These are phyloP conservation scores for Rhinocladiella similis DNA, from an alignment of 2,329 filamentous ascomycete species.

Conservation along the genomic window DNA sequence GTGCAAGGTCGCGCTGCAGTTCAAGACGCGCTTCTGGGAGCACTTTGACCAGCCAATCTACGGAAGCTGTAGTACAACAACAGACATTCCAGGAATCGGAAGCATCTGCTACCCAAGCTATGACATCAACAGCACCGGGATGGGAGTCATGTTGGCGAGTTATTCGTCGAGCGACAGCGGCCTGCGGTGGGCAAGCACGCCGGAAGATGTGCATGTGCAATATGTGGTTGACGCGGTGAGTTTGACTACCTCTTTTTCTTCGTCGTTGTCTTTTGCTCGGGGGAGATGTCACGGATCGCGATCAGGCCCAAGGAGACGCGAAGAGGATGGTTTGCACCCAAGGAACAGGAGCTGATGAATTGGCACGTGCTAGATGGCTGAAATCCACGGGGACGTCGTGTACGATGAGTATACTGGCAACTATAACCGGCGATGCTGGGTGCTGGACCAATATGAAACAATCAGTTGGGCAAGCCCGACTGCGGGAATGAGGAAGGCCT, in stretches of 20 bases:
- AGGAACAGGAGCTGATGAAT: too few relatives aligned
- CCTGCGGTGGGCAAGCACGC: conserved; percentile 48
- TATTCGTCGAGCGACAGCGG: conserved; percentile 49
- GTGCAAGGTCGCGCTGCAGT: conserved; percentile 66
- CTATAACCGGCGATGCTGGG: conserved; percentile 67
- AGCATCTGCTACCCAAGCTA: conserved; percentile 68
- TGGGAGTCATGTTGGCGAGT: conserved; percentile 61
- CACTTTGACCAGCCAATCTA: conserved; percentile 57
- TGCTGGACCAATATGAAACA: conserved; percentile 59
- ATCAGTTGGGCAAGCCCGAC: conserved; percentile 63
- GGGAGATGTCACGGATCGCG: neutral
- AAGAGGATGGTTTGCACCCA: too few relatives aligned
- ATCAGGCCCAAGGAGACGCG: neutral
- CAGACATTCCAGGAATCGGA: conserved; percentile 62
- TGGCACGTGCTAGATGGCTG: conserved; percentile 50
- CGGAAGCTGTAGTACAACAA: conserved; percentile 60
- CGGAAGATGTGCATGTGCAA: conserved; percentile 62
- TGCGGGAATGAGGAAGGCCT: conserved; percentile 67
- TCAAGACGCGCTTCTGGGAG: conserved; percentile 64
- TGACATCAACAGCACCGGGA: conserved; percentile 63
- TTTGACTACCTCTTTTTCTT: neutral
- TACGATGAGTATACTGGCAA: conserved; percentile 64
- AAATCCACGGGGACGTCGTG: conserved; percentile 64
- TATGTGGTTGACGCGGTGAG: conserved; percentile 48
- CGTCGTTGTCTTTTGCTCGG: neutral